phyloP scores from a whole-genome alignment of 2,329 filamentous ascomycete species.

The Trichoderma endophyticum region DNA sequence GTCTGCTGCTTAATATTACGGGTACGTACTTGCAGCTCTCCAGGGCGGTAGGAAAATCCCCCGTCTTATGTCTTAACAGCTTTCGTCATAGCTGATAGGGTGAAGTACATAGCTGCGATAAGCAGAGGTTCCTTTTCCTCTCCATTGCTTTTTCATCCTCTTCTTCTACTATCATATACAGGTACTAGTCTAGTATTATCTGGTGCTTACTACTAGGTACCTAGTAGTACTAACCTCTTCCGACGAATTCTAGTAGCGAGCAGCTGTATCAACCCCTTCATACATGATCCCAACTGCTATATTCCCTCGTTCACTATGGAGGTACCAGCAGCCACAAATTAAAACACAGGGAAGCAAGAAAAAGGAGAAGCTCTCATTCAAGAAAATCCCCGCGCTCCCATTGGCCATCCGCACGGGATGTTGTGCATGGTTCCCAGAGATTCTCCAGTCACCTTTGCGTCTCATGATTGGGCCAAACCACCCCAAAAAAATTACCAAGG shows the following conservation, averaged over 20 bases:
- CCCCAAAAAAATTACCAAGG: background rate
- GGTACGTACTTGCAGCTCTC: background rate
- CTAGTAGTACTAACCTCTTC: background rate
- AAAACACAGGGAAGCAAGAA: background rate
- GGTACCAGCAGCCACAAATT: background rate
- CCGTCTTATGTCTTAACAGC: background rate
- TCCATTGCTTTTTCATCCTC: background rate
- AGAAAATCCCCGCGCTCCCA: background rate
- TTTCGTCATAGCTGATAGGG: background rate
- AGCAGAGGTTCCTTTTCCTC: background rate
- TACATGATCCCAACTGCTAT: background rate
- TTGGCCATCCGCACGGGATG: background rate
- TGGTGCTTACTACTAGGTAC: background rate
- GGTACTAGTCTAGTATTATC: background rate
- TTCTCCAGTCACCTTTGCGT: background rate
- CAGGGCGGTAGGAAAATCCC: background rate
- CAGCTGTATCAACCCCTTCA: background rate
- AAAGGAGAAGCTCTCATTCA: background rate
- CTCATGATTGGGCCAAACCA: background rate
- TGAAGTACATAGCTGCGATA: background rate
- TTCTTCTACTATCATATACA: too few relatives aligned
- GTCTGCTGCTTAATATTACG: background rate
- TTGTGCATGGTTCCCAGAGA: background rate
- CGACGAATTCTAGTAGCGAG: background rate
- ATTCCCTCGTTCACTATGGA: background rate